Conservation (phyloP, 352 stramenopile genomes). For the Saprolegnia parasitica region DNA sequence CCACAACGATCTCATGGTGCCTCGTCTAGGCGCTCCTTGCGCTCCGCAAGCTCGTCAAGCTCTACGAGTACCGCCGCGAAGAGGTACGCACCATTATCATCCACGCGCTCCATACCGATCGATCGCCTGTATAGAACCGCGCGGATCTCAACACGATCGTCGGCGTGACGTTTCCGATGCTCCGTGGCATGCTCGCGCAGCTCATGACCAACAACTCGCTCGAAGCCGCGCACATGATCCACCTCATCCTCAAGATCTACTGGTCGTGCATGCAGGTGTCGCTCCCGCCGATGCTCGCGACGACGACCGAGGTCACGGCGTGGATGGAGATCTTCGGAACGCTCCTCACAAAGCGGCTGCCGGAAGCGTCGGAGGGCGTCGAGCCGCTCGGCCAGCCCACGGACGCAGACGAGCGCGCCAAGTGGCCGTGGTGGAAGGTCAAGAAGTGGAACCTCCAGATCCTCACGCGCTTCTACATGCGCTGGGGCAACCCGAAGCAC, state of each 20-base stretch:
- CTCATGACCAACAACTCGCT: conserved; percentile 54
- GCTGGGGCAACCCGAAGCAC: conserved; percentile 96
- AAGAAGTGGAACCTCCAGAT: conserved; percentile 99
- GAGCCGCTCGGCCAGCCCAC: conserved; percentile 86
- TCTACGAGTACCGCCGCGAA: conserved; percentile 96
- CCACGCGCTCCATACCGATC: conserved; percentile 7
- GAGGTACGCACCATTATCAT: conserved; percentile 43
- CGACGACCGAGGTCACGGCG: conserved; percentile 82
- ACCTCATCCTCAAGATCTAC: conserved; percentile 96
- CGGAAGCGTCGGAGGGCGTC: conserved; percentile 74
- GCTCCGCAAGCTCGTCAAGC: conserved; percentile 95
- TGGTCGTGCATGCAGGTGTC: conserved; percentile 96
- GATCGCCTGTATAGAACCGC: conserved; percentile 39
- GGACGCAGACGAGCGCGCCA: conserved; percentile 87
- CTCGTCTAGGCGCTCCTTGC: conserved; percentile 86
- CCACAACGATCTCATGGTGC: too few relatives aligned
- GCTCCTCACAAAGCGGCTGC: conserved; percentile 88
- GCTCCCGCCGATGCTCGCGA: conserved; percentile 77
- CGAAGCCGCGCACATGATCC: conserved; percentile 35
- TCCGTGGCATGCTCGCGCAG: conserved; percentile 88
- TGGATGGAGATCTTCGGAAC: conserved; percentile 91
- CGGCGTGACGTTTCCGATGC: conserved; percentile 88
- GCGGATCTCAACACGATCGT: conserved; percentile 91
- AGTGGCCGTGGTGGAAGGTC: conserved; percentile 97
- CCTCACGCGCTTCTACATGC: conserved; percentile 94